These are phyloP conservation scores for Thelonectria olida DNA, from an alignment of 2,329 filamentous ascomycete species.

Conservation along the genomic window DNA sequence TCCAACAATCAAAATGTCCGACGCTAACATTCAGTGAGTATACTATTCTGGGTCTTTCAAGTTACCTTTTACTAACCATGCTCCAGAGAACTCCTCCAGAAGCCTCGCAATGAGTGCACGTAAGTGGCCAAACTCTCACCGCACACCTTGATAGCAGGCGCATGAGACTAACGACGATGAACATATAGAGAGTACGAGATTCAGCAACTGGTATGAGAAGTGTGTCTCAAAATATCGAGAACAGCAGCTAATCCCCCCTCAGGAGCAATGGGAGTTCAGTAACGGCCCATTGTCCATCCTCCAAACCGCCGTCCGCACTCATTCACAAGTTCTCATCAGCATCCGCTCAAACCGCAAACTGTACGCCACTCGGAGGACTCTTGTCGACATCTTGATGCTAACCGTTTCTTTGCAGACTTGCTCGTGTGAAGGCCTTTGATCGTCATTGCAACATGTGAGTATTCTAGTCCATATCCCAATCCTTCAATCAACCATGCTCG, in stretches of 20 bases:
- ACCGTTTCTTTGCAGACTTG: slow-evolving; percentile 59
- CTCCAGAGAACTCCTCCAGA: slow-evolving; percentile 18
- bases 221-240: neutral
- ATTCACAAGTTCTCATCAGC: slow-evolving; percentile 21
- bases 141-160: neutral
- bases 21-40: slow-evolving; percentile 18
- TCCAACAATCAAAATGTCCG: slow-evolving; percentile 12
- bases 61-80: neutral
- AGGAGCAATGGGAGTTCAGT: slow-evolving; percentile 21
- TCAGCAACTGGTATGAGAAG: slow-evolving; percentile 13
- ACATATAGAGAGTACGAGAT: slow-evolving; percentile 14
- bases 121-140: slow-evolving; percentile 8
- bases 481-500: too few relatives aligned
- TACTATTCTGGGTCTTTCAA: neutral
- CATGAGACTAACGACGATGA: slow-evolving; percentile 6
- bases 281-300: slow-evolving; percentile 18
- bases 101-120: slow-evolving; percentile 22
- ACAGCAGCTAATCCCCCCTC: neutral
- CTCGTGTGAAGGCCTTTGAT: slow-evolving; percentile 98
- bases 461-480: neutral
- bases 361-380: neutral
- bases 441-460: slow-evolving; percentile 92
- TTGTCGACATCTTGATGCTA: neutral
- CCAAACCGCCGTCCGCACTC: slow-evolving; percentile 16
- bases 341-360: slow-evolving; percentile 21